Evolutionary conservation across 805 yeast species (phyloP).

Genomic region (Wickerhamiella nectarea): DNA sequence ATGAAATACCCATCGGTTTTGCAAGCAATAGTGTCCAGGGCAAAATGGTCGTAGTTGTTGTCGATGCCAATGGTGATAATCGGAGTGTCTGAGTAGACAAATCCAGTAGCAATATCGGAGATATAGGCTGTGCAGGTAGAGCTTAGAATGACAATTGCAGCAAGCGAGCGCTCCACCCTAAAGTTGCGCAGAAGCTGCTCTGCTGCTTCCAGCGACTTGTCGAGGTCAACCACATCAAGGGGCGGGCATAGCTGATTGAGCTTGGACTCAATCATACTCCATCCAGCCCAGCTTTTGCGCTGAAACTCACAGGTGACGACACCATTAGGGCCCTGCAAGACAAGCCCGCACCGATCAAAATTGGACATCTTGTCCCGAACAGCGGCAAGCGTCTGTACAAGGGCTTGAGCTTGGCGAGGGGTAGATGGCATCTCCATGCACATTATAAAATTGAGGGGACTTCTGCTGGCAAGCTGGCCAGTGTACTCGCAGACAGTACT

Average conservation of each 20-base stretch:
- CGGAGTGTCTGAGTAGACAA: slow-evolving; percentile 4
- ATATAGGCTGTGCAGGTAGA: neutral
- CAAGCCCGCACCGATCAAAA: slow-evolving; percentile 1
- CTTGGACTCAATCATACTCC: neutral
- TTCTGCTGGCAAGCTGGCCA: neutral
- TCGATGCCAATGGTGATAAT: slow-evolving; percentile 4
- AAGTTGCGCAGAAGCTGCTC: slow-evolving; percentile 4
- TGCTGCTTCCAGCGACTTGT: neutral
- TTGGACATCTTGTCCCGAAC: slow-evolving; percentile 1
- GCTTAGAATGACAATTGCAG: neutral
- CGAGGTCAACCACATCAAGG: neutral
- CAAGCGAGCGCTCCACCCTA: slow-evolving; percentile 4
- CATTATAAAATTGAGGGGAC: slow-evolving; percentile 1
- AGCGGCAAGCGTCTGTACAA: neutral
- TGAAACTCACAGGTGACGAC: neutral
- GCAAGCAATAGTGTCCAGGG: neutral
- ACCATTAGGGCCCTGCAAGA: neutral
- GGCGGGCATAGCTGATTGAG: neutral
- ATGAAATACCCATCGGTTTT: neutral
- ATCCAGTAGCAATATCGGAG: neutral
- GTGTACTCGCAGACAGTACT: neutral
- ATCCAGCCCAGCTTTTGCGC: neutral
- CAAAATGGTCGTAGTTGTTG: neutral
- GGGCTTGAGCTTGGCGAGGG: neutral
- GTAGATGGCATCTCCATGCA: slow-evolving; percentile 3